Percentiles rank a stretch among this genome's conserved stretches.
These are phyloP conservation scores for Trichoderma afroharzianum DNA, from an alignment of 2,329 filamentous ascomycete genomes.

Conservation along the genomic window DNA sequence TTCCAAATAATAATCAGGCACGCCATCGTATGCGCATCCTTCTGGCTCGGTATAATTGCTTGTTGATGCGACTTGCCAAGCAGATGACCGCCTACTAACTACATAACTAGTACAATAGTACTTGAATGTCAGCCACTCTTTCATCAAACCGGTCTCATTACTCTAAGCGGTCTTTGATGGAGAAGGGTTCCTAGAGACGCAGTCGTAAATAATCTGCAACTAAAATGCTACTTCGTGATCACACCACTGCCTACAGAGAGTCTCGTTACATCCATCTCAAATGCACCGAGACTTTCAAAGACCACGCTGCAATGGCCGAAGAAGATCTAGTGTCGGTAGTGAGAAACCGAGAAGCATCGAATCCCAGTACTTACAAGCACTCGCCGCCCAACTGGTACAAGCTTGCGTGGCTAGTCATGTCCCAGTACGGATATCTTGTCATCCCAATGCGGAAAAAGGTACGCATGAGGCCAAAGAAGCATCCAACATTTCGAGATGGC, in stretches of 20 bases:
- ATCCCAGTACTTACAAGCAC: not conserved
- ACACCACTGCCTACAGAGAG: not conserved
- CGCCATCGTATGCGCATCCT: not conserved
- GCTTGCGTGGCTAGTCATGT: not conserved
- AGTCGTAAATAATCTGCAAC: not conserved
- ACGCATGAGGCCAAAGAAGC: not conserved
- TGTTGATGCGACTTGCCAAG: not conserved
- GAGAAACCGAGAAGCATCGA: not conserved
- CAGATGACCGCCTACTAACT: not conserved
- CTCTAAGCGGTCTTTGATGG: not conserved
- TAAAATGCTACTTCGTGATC: not conserved
- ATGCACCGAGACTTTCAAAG: not conserved
- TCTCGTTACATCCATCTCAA: not conserved
- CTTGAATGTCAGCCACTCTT: not conserved
- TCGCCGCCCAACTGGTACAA: not conserved
- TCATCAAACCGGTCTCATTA: not conserved
- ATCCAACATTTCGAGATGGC: not conserved
- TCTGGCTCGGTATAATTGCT: not conserved
- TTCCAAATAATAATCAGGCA: not conserved
- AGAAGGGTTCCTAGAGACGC: not conserved
- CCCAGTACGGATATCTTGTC: not conserved
- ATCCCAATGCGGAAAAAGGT: not conserved
- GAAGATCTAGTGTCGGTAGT: too few species aligned
- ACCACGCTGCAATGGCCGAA: not conserved
- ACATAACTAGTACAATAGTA: not conserved